Evolutionary conservation across 306 rosid species (phyloP).

Genomic region (Mimosa pudica): DNA sequence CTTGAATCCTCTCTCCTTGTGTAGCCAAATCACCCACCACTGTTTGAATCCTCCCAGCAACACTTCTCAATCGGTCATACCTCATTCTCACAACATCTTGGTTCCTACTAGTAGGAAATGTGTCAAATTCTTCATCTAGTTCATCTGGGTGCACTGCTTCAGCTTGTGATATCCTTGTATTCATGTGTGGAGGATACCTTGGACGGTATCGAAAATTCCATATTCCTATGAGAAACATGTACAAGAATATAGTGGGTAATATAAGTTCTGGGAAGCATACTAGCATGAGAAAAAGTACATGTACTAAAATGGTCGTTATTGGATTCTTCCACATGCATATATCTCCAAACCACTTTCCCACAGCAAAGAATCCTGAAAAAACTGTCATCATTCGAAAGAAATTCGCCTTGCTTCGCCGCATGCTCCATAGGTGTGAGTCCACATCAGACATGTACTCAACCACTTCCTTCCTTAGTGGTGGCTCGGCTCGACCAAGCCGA

Average conservation of each 20-base stretch:
- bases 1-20: slow-evolving; percentile 55
- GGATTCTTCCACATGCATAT: slow-evolving; percentile 63
- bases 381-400: slow-evolving; percentile 52
- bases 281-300: slow-evolving; percentile 57
- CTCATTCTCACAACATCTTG: slow-evolving; percentile 54
- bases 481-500: slow-evolving; percentile 51
- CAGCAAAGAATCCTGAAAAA: slow-evolving; percentile 50
- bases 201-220: slow-evolving; percentile 65
- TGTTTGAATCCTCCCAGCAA: slow-evolving; percentile 55
- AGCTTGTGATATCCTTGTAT: slow-evolving; percentile 52
- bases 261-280: slow-evolving; percentile 58
- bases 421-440: slow-evolving; percentile 63
- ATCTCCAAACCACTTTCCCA: slow-evolving; percentile 53
- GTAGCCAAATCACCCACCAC: slow-evolving; percentile 61
- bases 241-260: slow-evolving; percentile 51
- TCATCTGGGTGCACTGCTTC: slow-evolving; percentile 55
- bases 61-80: slow-evolving; percentile 54
- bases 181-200: slow-evolving; percentile 60
- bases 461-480: slow-evolving; percentile 54
- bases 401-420: slow-evolving; percentile 55
- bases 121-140: slow-evolving; percentile 60
- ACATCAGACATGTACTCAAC: slow-evolving; percentile 64
- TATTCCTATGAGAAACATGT: slow-evolving; percentile 57
- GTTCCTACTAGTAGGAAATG: slow-evolving; percentile 47
- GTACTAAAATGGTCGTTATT: slow-evolving; percentile 50